phyloP scores from a whole-genome alignment of 1,139 yeast species.

The Yamadazyma triangularis region DNA sequence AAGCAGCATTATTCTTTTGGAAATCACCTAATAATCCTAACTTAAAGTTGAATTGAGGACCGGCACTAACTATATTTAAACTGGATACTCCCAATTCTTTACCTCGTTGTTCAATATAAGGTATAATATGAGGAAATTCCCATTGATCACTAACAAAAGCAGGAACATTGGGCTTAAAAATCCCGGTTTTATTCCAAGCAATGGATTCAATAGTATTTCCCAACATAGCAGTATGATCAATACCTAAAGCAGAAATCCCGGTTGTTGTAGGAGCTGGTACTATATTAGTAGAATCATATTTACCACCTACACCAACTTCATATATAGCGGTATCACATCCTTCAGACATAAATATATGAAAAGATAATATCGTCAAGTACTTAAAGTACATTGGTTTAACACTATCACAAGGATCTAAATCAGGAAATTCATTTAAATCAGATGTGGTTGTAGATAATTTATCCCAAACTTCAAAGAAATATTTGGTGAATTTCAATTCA shows the following conservation, averaged over 20 bases:
- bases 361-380: conserved; percentile 81
- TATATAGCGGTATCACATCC: conserved; percentile 89
- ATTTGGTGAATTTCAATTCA: conserved; percentile 75
- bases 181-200: conserved; percentile 96
- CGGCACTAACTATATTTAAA: conserved; percentile 44
- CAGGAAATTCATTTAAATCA: conserved; percentile 59
- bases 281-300: conserved; percentile 90
- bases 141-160: conserved; percentile 66
- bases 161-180: conserved; percentile 64
- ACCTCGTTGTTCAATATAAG: conserved; percentile 60
- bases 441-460: conserved; percentile 57
- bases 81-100: conserved; percentile 50
- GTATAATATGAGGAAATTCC: conserved; percentile 46
- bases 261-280: conserved; percentile 76
- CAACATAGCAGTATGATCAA: conserved; percentile 86
- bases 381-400: conserved; percentile 92
- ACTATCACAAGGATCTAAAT: conserved; percentile 57
- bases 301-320: conserved; percentile 99
- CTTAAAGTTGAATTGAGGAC: conserved; percentile 18
- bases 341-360: conserved; percentile 84
- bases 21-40: conserved; percentile 87
- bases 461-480: conserved; percentile 95
- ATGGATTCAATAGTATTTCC: conserved; percentile 87
- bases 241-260: conserved; percentile 83
- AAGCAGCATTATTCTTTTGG: conserved; percentile 80